Evolutionary conservation across 768 basidiomycete species (phyloP).

Genomic region (Neoboletus brunneissimus): DNA sequence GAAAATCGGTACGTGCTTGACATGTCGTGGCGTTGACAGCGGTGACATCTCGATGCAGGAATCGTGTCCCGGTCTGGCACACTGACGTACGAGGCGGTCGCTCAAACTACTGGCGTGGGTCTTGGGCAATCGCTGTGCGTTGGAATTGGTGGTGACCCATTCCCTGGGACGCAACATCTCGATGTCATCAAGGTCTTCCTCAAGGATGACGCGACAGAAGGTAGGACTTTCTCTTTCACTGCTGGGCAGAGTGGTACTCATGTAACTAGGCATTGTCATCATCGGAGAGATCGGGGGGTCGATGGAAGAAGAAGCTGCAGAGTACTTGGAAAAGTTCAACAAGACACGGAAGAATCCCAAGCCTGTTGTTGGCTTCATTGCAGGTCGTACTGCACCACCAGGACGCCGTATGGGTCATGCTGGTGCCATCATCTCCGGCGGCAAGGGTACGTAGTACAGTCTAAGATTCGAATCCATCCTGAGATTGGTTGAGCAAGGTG

Average conservation of each 20-base stretch:
- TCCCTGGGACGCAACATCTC: constrained; percentile 93
- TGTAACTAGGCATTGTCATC: constrained; percentile 77
- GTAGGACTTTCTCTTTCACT: constrained; percentile 34
- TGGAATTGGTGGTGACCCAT: constrained; percentile 96
- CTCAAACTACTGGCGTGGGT: constrained; percentile 92
- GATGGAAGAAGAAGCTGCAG: constrained; percentile 99
- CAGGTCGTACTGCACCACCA: constrained; percentile 95
- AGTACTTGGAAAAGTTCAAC: constrained; percentile 91
- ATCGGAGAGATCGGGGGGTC: constrained; percentile 99
- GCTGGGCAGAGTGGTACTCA: neutral
- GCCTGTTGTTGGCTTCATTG: constrained; percentile 97
- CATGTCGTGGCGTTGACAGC: neutral
- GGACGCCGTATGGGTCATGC: constrained; percentile 98
- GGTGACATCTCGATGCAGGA: constrained; percentile 41
- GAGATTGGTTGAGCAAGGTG: constrained; percentile 46
- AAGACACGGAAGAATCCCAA: constrained; percentile 83
- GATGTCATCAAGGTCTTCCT: constrained; percentile 97
- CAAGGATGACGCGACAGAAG: constrained; percentile 90
- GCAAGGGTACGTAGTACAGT: constrained; percentile 64
- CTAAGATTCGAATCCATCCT: neutral
- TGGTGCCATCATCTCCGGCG: constrained; percentile 96
- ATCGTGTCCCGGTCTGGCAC: constrained; percentile 96
- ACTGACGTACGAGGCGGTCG: constrained; percentile 97
- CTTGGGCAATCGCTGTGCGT: constrained; percentile 96
- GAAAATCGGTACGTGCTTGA: constrained; percentile 69